These are phyloP conservation scores for Peronospora belbahrii DNA, from an alignment of 352 stramenopile species.

Conservation along the genomic window DNA sequence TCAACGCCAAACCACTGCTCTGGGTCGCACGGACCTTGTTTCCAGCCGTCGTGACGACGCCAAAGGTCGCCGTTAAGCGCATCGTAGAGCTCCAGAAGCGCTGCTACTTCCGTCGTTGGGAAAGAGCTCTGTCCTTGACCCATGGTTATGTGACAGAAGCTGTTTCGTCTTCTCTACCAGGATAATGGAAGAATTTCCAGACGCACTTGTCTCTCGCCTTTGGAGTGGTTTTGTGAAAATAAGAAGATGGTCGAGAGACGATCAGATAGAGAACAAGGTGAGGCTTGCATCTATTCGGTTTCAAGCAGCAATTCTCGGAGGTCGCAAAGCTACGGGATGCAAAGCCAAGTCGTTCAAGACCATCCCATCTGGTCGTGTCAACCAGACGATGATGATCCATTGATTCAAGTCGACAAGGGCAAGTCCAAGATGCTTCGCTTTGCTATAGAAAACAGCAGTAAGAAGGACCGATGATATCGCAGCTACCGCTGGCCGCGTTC, in stretches of 20 bases:
- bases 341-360: background rate
- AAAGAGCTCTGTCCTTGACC: constrained; percentile 78
- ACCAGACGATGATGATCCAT: constrained; percentile 2
- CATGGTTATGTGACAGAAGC: constrained; percentile 26
- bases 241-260: constrained; percentile 3
- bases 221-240: constrained; percentile 2
- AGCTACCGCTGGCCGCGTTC: constrained; percentile 28
- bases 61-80: constrained; percentile 60
- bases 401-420: constrained; percentile 1
- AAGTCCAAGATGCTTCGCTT: background rate
- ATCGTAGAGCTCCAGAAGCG: constrained; percentile 67
- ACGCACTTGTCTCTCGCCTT: constrained; percentile 5
- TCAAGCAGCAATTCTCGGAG: background rate
- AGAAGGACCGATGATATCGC: constrained; percentile 4
- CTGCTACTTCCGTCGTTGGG: constrained; percentile 48
- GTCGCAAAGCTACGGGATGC: constrained; percentile 4
- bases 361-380: constrained; percentile 14
- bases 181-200: background rate
- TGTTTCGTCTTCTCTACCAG: constrained; percentile 12
- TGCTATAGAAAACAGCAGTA: background rate
- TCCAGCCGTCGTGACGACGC: constrained; percentile 71
- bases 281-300: constrained; percentile 3
- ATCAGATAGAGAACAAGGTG: too few relatives aligned
- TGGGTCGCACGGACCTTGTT: constrained; percentile 56
- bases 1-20: constrained; percentile 79